Percentiles rank a stretch among this genome's conserved stretches.
Conservation (phyloP, 2,329 filamentous ascomycete genomes). For the Blastomyces parvus region DNA sequence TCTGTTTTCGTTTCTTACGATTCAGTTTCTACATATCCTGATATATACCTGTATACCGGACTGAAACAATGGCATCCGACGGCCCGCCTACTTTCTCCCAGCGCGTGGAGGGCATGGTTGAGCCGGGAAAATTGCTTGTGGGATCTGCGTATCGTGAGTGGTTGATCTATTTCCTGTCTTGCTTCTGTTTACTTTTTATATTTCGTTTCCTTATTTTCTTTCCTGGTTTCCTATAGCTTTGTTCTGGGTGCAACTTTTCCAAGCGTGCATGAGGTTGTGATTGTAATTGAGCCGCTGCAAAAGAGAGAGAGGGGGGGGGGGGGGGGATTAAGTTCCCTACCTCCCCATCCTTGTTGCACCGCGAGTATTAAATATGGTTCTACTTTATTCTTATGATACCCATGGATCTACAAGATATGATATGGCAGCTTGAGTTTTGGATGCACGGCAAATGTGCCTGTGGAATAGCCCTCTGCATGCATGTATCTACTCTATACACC, state of each 20-base stretch:
- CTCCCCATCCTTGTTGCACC: background rate
- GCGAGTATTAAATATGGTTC: background rate
- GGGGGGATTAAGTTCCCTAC: too few species aligned
- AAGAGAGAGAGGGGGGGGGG: too few species aligned
- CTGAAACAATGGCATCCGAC: background rate
- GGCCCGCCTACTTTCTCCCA: slow-evolving; percentile 5
- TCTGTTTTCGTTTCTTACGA: background rate
- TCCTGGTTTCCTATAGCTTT: too few species aligned
- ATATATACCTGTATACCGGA: background rate
- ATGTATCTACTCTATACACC: background rate
- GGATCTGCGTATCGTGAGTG: slow-evolving; percentile 8
- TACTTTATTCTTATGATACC: background rate
- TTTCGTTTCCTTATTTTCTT: background rate
- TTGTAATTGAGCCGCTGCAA: too few species aligned
- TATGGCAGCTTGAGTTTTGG: background rate
- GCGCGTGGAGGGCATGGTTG: background rate
- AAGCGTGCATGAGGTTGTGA: too few species aligned
- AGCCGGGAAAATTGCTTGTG: slow-evolving; percentile 1
- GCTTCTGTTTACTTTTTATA: background rate
- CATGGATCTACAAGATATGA: background rate
- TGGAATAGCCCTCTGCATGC: background rate
- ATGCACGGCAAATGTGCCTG: background rate
- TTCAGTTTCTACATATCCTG: background rate
- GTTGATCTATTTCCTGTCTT: background rate
- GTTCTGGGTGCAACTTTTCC: too few species aligned